phyloP scores from a whole-genome alignment of 2,329 filamentous ascomycete species.

The Penicillium brasilianum region DNA sequence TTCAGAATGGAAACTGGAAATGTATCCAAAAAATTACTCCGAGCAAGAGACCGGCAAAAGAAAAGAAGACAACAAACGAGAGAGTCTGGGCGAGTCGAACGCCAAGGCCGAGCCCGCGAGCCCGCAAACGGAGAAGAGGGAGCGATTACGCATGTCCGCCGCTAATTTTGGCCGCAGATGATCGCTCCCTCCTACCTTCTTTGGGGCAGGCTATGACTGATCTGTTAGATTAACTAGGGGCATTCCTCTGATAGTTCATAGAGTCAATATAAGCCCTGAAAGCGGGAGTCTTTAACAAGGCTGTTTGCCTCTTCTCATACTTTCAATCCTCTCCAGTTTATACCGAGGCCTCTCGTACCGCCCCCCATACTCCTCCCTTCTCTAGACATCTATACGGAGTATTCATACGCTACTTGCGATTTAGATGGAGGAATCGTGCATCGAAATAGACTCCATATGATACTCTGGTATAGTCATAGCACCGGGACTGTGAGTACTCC shows the following conservation, averaged over 20 bases:
- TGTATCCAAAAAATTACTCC: neutral
- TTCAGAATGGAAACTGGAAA: neutral
- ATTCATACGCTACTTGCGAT: neutral
- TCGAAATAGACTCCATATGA: neutral
- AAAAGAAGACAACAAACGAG: constrained; percentile 13
- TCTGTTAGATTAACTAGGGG: neutral
- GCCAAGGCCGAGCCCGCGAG: constrained; percentile 14
- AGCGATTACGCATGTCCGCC: constrained; percentile 14
- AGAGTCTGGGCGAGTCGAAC: constrained; percentile 13
- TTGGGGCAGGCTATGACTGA: neutral
- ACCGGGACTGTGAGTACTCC: neutral
- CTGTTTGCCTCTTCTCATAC: neutral
- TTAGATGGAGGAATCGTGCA: neutral
- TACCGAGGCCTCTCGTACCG: neutral
- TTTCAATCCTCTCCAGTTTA: neutral
- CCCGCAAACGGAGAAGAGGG: neutral
- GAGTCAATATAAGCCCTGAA: neutral
- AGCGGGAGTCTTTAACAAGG: neutral
- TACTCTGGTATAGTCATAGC: neutral
- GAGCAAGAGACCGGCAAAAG: constrained; percentile 8
- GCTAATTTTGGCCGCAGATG: constrained; percentile 14
- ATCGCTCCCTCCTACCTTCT: constrained; percentile 12
- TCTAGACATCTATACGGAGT: neutral
- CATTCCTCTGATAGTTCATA: neutral
- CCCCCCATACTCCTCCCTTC: neutral